phyloP scores from a whole-genome alignment of 352 stramenopile genomes.

The Phytophthora sp. region DNA sequence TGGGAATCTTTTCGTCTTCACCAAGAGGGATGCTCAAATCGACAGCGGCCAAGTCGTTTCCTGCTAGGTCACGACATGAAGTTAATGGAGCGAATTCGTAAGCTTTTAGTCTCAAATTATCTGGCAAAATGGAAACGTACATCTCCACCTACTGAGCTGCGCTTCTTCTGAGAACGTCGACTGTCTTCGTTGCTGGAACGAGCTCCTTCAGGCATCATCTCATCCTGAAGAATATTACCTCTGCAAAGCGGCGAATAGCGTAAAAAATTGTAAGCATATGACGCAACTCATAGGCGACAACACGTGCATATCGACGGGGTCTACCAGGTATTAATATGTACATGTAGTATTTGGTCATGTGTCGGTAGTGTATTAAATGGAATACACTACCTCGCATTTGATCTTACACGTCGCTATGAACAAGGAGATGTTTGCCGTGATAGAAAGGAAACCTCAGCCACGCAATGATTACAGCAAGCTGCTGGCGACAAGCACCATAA shows the following conservation, averaged over 20 bases:
- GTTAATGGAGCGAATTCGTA: neutral
- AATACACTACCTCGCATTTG: conserved; percentile 9
- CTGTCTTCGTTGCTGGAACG: conserved; percentile 75
- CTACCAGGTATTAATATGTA: too few relatives aligned
- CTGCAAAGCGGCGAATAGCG: conserved; percentile 56
- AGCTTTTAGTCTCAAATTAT: neutral
- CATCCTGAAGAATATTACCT: conserved; percentile 67
- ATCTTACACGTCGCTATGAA: conserved; percentile 17
- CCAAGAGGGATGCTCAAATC: conserved; percentile 81
- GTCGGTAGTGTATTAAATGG: conserved; percentile 19
- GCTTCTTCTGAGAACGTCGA: conserved; percentile 57
- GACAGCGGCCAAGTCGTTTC: conserved; percentile 72
- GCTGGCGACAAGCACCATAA: conserved; percentile 31
- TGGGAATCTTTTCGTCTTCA: conserved; percentile 78
- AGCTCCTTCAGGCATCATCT: conserved; percentile 81
- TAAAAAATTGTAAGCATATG: neutral
- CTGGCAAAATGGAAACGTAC: conserved; percentile 30
- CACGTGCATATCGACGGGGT: too few relatives aligned
- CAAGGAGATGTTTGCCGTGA: neutral
- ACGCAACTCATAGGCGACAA: neutral
- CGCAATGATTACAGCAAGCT: conserved; percentile 49
- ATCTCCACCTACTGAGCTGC: conserved; percentile 40
- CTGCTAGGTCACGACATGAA: conserved; percentile 35
- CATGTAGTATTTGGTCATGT: conserved; percentile 2
- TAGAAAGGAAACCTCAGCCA: conserved; percentile 3